Conservation (phyloP, 164 flowering plant species). For the Annona squamosa region DNA sequence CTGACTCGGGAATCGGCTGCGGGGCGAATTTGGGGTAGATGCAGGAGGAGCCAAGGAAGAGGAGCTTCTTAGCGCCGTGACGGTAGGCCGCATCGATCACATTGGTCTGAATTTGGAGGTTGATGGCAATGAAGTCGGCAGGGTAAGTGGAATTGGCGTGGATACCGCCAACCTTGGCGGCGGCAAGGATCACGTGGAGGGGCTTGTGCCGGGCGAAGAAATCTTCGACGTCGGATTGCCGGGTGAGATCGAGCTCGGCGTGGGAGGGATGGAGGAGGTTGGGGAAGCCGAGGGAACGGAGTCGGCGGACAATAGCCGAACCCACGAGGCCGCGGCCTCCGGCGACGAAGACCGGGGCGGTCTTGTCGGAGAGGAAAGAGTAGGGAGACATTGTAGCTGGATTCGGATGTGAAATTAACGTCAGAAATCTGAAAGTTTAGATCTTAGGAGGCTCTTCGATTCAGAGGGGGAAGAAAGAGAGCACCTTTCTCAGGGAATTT, state of each 20-base stretch:
- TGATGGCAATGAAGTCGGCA: slow-evolving; percentile 78
- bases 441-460: not conserved
- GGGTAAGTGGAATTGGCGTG: slow-evolving; percentile 93
- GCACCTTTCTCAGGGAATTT: not conserved
- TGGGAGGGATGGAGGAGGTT: slow-evolving; percentile 68
- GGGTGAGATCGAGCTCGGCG: slow-evolving; percentile 74
- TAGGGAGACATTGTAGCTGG: not conserved
- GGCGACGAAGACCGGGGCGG: slow-evolving; percentile 77
- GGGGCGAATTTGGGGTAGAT: slow-evolving; percentile 91
- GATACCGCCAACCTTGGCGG: slow-evolving; percentile 95
- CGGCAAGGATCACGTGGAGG: slow-evolving; percentile 66
- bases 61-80: slow-evolving; percentile 56
- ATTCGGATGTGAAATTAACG: not conserved
- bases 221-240: slow-evolving; percentile 67
- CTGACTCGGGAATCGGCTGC: slow-evolving; percentile 73
- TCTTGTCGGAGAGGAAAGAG: slow-evolving; percentile 38
- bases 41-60: slow-evolving; percentile 85
- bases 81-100: slow-evolving; percentile 61
- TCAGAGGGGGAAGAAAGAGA: not conserved
- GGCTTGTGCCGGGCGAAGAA: slow-evolving; percentile 72
- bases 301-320: slow-evolving; percentile 73
- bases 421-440: not conserved
- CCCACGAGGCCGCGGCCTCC: slow-evolving; percentile 91
- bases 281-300: slow-evolving; percentile 44
- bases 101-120: slow-evolving; percentile 88